Conservation (phyloP, 176 grass and related monocot genomes). For the Musa troglodytarum region DNA sequence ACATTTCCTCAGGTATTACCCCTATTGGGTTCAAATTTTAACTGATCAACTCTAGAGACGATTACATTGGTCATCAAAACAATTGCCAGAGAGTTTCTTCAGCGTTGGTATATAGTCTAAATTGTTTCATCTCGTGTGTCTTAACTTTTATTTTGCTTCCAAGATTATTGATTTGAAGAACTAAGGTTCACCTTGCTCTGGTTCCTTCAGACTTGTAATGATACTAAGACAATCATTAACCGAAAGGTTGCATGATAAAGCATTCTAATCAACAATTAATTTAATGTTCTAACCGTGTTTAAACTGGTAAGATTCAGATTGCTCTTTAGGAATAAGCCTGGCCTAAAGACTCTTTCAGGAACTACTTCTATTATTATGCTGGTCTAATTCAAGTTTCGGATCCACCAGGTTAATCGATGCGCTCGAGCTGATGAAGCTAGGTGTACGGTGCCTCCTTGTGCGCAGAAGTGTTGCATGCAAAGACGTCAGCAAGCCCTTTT, state of each 20-base stretch:
- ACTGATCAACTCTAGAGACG: too few relatives aligned
- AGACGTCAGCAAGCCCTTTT: slow-evolving; percentile 37
- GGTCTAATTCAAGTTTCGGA: background rate
- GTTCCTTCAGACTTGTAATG: too few relatives aligned
- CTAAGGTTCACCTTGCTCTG: background rate
- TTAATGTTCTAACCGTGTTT: background rate
- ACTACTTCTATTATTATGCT: background rate
- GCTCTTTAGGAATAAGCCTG: too few relatives aligned
- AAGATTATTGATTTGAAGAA: background rate
- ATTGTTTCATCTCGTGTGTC: too few relatives aligned
- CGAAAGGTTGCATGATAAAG: too few relatives aligned
- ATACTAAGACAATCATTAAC: too few relatives aligned
- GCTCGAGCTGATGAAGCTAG: slow-evolving; percentile 57
- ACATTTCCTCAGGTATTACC: too few relatives aligned
- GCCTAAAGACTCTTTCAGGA: background rate
- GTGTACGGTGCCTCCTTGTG: slow-evolving; percentile 33
- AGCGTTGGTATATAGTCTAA: too few relatives aligned
- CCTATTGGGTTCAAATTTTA: too few relatives aligned
- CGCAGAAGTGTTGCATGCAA: slow-evolving; percentile 31
- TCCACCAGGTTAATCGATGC: slow-evolving; percentile 44
- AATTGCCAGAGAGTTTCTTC: too few relatives aligned
- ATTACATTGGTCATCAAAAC: too few relatives aligned
- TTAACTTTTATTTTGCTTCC: background rate
- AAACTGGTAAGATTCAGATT: background rate
- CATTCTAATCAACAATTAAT: too few relatives aligned